Conservation (phyloP, 2,329 filamentous ascomycete species). For the Pseudogymnoascus sp. region DNA sequence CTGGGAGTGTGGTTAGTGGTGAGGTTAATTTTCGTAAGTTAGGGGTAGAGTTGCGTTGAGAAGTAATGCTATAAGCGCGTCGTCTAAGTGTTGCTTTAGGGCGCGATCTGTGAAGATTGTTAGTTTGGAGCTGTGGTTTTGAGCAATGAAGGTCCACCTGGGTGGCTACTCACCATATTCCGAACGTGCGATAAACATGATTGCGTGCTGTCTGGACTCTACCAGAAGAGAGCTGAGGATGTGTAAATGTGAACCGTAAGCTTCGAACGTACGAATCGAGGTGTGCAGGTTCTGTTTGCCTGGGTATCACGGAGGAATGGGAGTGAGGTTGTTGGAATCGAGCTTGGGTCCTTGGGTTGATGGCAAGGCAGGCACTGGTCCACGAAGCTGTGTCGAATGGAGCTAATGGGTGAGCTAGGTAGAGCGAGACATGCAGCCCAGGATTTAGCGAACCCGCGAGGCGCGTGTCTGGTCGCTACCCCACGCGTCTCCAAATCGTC, state of each 20-base stretch:
- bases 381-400: conserved; percentile 12
- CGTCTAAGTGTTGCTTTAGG: too few relatives aligned
- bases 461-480: conserved; percentile 4
- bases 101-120: conserved; percentile 60
- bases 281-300: neutral
- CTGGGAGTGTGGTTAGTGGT: conserved; percentile 35
- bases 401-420: neutral
- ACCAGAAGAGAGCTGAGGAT: neutral
- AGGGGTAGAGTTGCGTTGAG: too few relatives aligned
- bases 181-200: conserved; percentile 98
- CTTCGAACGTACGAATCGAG: neutral
- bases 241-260: neutral
- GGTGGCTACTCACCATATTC: conserved; percentile 76
- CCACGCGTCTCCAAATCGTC: conserved; percentile 4
- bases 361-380: conserved; percentile 9
- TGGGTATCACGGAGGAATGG: neutral
- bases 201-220: conserved; percentile 11
- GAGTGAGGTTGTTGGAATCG: conserved; percentile 2
- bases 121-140: conserved; percentile 28
- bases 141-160: conserved; percentile 17
- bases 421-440: conserved; percentile 7
- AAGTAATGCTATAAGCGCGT: too few relatives aligned
- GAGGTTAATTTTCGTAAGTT: too few relatives aligned
- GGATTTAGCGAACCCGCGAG: conserved; percentile 6
- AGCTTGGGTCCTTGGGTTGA: conserved; percentile 1